phyloP scores from a whole-genome alignment of 306 rosid genomes.

The Vigna nakashimae region DNA sequence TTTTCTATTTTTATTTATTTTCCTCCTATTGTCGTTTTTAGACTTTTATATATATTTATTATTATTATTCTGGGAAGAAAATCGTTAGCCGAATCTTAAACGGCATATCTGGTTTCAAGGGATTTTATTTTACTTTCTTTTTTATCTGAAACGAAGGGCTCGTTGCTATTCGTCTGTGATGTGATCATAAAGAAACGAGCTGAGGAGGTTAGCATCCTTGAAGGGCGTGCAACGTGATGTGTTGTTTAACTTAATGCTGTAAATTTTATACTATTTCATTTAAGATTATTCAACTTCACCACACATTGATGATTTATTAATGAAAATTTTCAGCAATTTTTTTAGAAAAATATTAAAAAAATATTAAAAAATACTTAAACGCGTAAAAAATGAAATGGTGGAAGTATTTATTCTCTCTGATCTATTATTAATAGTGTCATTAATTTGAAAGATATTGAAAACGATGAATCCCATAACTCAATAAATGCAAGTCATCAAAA shows the following conservation, averaged over 20 bases:
- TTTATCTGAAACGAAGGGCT: not conserved
- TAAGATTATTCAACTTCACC: not conserved
- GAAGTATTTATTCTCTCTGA: no score
- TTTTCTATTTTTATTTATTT: no score
- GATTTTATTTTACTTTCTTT: not conserved
- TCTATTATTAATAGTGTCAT: no score
- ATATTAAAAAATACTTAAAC: no score
- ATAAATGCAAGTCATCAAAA: no score
- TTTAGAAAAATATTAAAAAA: no score
- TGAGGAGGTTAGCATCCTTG: not conserved
- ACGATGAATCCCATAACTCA: no score
- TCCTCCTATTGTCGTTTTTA: not conserved
- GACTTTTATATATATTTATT: no score
- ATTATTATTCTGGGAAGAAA: not conserved
- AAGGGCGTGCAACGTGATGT: not conserved
- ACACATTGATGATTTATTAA: not conserved
- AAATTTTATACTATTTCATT: not conserved
- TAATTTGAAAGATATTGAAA: no score
- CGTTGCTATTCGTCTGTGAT: not conserved
- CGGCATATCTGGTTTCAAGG: not conserved
- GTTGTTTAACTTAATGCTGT: not conserved
- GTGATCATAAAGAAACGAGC: not conserved
- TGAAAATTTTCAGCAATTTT: not conserved
- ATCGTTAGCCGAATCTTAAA: constrained; percentile 6
- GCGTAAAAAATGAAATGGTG: no score